These are phyloP conservation scores for Karstenula rhodostoma DNA, from an alignment of 2,329 filamentous ascomycete species.

Conservation along the genomic window DNA sequence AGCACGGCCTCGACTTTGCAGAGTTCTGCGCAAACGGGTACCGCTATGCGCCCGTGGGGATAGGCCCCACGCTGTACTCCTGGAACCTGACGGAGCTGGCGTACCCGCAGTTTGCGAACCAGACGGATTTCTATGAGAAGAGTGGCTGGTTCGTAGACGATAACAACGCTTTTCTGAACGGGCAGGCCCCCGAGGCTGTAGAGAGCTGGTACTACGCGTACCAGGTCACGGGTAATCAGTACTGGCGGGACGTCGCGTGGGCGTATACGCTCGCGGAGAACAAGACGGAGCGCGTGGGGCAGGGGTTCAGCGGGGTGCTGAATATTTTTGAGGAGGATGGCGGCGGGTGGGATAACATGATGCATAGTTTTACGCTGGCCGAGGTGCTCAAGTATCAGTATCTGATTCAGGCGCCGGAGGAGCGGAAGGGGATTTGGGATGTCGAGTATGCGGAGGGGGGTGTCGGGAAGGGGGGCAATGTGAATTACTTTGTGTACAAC, in stretches of 20 bases:
- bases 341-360: slow-evolving; percentile 69
- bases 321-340: slow-evolving; percentile 70
- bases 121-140: slow-evolving; percentile 21
- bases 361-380: slow-evolving; percentile 85
- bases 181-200: slow-evolving; percentile 31
- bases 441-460: slow-evolving; percentile 54
- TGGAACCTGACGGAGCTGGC: slow-evolving; percentile 32
- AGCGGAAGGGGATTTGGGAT: slow-evolving; percentile 56
- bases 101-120: slow-evolving; percentile 20
- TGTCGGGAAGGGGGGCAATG: slow-evolving; percentile 25
- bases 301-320: slow-evolving; percentile 69
- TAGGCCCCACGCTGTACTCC: slow-evolving; percentile 37
- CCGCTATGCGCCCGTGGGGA: slow-evolving; percentile 28
- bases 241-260: slow-evolving; percentile 34
- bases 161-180: slow-evolving; percentile 21
- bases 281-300: slow-evolving; percentile 65
- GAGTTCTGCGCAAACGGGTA: slow-evolving; percentile 31
- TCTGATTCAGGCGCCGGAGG: slow-evolving; percentile 66
- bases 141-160: slow-evolving; percentile 28
- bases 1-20: slow-evolving; percentile 40
- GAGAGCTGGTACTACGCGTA: slow-evolving; percentile 75
- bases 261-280: slow-evolving; percentile 68
- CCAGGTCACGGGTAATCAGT: slow-evolving; percentile 73
- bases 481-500: slow-evolving; percentile 34
- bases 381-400: slow-evolving; percentile 85